Evolutionary conservation across 2,329 filamentous ascomycete genomes (phyloP).

Genomic region (Ophiostoma sp.): DNA sequence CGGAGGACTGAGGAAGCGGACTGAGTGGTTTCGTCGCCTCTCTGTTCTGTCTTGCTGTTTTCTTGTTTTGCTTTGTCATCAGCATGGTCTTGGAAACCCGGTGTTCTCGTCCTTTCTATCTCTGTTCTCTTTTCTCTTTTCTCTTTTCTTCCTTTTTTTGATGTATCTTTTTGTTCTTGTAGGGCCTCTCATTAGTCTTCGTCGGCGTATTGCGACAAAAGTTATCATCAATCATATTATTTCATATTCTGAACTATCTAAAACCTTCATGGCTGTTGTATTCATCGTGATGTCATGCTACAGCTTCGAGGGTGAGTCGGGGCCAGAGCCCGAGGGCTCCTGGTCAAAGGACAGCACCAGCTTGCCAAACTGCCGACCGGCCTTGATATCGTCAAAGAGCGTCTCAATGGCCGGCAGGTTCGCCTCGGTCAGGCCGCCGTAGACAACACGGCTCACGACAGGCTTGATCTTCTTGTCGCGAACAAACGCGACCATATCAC

Average conservation of each 20-base stretch:
- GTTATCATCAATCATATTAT: conserved; percentile 8
- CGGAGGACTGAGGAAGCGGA: conserved; percentile 29
- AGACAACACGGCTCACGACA: conserved; percentile 67
- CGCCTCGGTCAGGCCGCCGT: conserved; percentile 53
- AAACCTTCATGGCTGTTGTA: no score
- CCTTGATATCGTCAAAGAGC: conserved; percentile 83
- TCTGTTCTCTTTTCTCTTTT: neutral
- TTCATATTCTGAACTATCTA: neutral
- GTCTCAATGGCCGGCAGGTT: conserved; percentile 73
- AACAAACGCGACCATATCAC: conserved; percentile 77
- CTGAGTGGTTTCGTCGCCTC: neutral
- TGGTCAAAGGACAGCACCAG: conserved; percentile 66
- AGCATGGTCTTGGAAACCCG: conserved; percentile 15
- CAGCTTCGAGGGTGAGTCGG: conserved; percentile 36
- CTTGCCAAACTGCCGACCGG: conserved; percentile 85
- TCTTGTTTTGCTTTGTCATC: conserved; percentile 4
- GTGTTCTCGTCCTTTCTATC: conserved; percentile 7
- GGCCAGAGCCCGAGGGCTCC: conserved; percentile 18
- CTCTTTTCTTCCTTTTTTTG: no score
- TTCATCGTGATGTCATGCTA: conserved; percentile 28
- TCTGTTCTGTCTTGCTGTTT: neutral
- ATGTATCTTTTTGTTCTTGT: no score
- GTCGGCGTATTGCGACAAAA: conserved; percentile 12
- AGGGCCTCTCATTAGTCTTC: neutral
- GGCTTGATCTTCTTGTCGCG: conserved; percentile 66